These are phyloP conservation scores for Apophysomyces ossiformis DNA, from an alignment of 371 early-diverging fungal genomes.

Conservation along the genomic window DNA sequence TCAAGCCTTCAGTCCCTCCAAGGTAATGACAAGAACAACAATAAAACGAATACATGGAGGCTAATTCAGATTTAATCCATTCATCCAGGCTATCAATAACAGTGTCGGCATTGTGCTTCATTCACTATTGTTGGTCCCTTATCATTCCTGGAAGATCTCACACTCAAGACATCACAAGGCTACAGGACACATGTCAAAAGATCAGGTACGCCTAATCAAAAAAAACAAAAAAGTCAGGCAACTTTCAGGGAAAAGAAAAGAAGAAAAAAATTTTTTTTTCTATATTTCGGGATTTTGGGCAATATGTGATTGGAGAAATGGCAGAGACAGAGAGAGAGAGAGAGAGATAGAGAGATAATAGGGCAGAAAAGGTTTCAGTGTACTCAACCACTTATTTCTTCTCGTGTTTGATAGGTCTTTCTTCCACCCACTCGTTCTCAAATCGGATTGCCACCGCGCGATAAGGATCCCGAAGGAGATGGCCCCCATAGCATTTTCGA, in stretches of 20 bases:
- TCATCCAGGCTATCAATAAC: conserved; percentile 66
- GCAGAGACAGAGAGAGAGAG: no score
- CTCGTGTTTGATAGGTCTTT: conserved; percentile 59
- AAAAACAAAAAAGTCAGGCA: neutral
- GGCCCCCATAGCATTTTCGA: conserved; percentile 53
- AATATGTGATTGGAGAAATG: neutral
- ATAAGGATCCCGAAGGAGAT: conserved; percentile 46
- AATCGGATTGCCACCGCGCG: conserved; percentile 47
- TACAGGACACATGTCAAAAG: conserved; percentile 80
- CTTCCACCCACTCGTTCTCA: conserved; percentile 73
- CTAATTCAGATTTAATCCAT: neutral
- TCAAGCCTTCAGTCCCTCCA: conserved; percentile 80
- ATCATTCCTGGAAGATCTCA: conserved; percentile 74
- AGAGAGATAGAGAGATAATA: no score
- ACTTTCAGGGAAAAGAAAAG: conserved; percentile 2
- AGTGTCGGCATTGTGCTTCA: conserved; percentile 84
- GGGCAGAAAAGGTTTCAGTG: neutral
- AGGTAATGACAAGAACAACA: conserved; percentile 22
- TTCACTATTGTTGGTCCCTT: conserved; percentile 83
- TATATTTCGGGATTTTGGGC: neutral
- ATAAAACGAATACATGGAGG: neutral
- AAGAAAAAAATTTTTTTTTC: conserved; percentile 15
- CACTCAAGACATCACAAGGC: conserved; percentile 87
- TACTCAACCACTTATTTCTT: neutral
- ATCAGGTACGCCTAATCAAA: conserved; percentile 52